Evolutionary conservation across 768 basidiomycete genomes (phyloP), one percentile per base, ranked within the genome.

Genomic region (Mycena rebaudengoi): DNA sequence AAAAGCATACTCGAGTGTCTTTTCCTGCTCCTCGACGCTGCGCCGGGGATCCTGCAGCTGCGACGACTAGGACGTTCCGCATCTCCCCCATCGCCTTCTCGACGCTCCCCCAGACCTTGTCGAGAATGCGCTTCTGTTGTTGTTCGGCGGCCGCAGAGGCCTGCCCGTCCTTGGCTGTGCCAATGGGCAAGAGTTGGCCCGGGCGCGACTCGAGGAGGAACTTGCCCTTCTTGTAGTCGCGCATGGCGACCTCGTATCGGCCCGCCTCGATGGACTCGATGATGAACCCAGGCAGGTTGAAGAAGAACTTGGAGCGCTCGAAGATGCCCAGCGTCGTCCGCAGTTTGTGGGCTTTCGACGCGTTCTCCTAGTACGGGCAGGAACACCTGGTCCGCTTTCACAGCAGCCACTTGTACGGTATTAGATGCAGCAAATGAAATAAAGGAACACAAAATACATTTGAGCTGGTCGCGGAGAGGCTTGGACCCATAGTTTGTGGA

Each of bases 151-250:
- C 72, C 8, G 80, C 75, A 13, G 80, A 80, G 5, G 77, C 72
- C 60, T 81, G 82, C 29, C 83, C 84, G 64, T 90, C 89, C 69
- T 88, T 90, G 13, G 83, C 77, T 10, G 82, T 83, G 30, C 86
- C 90, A 20, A 88, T 83, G 3, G 95, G 91, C 2, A 94, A 80
- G 2, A 95, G 81, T 71, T 95, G 95, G 0, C 90, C 91, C 0
- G 96, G 94, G n/a, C 94, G 88, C 10, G 92, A 91, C 71, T 96
- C 92, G 43, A 97, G 84, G 28, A 98, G 81, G 76, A 92, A 90
- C 66, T 95, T 94, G 21, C 97, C 98, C 75, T 98, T 98, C 79
- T 97, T 97, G 82, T 99, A 99, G 69, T 98, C 96, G 20, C 95
- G 88, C 71, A 99, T 82, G 0, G 96, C 97, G 32, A 91, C 87